A percentile compares a stretch with the other conserved stretches of the same genome.
phyloP scores from a whole-genome alignment of 345 rosid genomes.

The Eucalyptus marginata region DNA sequence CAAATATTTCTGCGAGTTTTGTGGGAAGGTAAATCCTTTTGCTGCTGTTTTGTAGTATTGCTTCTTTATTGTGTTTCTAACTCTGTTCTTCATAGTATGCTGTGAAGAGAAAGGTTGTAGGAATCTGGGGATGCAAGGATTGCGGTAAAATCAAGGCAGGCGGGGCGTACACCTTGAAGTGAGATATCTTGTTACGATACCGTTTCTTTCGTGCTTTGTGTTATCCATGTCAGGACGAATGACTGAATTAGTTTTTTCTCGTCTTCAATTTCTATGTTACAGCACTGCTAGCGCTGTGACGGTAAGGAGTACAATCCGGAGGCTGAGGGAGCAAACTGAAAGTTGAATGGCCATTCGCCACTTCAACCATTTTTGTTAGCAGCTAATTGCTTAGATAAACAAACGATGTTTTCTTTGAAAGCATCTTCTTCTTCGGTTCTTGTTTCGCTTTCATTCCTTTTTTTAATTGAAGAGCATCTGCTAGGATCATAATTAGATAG shows the following conservation, averaged over 20 bases:
- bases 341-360: conserved; percentile 20
- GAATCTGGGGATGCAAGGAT: conserved; percentile 97
- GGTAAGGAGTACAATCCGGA: conserved; percentile 80
- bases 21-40: conserved; percentile 51
- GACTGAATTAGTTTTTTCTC: not conserved
- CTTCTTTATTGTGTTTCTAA: not conserved
- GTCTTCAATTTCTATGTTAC: not conserved
- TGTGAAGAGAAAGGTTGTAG: conserved; percentile 91
- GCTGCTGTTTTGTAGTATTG: not conserved
- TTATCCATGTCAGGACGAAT: not conserved
- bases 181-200: not conserved
- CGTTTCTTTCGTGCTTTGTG: not conserved
- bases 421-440: not conserved
- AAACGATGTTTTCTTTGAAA: not conserved
- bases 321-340: conserved; percentile 94
- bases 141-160: conserved; percentile 95
- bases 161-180: conserved; percentile 96
- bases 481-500: not conserved
- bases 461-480: not conserved
- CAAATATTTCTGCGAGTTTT: conserved; percentile 80
- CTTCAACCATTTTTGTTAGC: not conserved
- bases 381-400: not conserved
- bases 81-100: conserved; percentile 33
- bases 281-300: conserved; percentile 45
- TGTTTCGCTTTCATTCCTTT: not conserved